phyloP scores from a whole-genome alignment of 164 flowering plant genomes.

The Berberis thunbergii region DNA sequence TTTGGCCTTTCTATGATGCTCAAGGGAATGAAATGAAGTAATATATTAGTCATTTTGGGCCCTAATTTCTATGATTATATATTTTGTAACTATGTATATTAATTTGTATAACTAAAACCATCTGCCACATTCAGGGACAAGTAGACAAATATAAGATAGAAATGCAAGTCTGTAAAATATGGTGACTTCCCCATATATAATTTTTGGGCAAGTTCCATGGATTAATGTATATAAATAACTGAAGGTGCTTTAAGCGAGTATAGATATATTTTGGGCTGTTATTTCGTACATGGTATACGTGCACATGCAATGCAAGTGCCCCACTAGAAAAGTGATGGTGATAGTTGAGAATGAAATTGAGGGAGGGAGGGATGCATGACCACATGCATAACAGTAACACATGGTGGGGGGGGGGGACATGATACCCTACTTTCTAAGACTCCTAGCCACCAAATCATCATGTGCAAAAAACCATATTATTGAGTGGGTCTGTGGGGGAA shows the following conservation, averaged over 20 bases:
- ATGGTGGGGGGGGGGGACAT: conserved; percentile 22
- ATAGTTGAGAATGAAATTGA: conserved; percentile 8
- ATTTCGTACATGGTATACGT: not conserved
- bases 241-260: not conserved
- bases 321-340: conserved; percentile 14
- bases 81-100: too few relatives aligned
- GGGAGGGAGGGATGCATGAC: conserved; percentile 8
- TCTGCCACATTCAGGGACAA: too few relatives aligned
- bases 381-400: conserved; percentile 33
- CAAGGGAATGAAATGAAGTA: too few relatives aligned
- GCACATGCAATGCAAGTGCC: not conserved
- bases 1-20: too few relatives aligned
- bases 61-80: too few relatives aligned
- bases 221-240: too few relatives aligned
- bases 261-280: not conserved
- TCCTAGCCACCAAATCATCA: not conserved
- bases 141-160: too few relatives aligned
- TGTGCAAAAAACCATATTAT: conserved; percentile 13
- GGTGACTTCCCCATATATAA: too few relatives aligned
- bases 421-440: conserved; percentile 16
- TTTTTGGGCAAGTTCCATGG: too few relatives aligned
- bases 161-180: too few relatives aligned
- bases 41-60: too few relatives aligned
- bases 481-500: conserved; percentile 11
- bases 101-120: too few relatives aligned